phyloP scores from a whole-genome alignment of 768 basidiomycete genomes.

The Tricholoma matsutake region DNA sequence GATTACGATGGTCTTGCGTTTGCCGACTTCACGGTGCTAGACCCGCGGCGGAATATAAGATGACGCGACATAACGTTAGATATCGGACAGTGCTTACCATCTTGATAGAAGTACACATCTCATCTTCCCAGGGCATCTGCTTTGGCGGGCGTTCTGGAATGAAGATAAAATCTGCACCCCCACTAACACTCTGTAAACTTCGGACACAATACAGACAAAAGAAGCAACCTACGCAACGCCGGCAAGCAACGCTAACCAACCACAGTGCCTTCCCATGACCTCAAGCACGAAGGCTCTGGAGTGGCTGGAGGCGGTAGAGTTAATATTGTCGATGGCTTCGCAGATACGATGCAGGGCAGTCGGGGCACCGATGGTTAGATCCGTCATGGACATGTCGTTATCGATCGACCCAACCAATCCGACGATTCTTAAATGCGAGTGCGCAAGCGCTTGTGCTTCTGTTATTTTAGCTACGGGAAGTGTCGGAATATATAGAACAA shows the following conservation, averaged over 20 bases:
- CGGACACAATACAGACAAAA: neutral
- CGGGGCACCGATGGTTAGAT: constrained; percentile 93
- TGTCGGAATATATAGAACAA: neutral
- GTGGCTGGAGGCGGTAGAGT: constrained; percentile 93
- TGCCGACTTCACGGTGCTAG: constrained; percentile 88
- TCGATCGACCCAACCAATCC: constrained; percentile 99
- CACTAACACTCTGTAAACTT: constrained; percentile 35
- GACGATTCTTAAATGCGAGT: constrained; percentile 89
- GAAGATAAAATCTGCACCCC: constrained; percentile 96
- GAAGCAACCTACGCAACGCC: constrained; percentile 68
- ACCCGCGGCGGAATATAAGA: neutral
- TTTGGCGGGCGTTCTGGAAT: constrained; percentile 92
- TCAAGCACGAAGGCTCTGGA: constrained; percentile 97
- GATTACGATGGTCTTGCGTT: constrained; percentile 98
- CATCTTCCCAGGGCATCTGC: constrained; percentile 80
- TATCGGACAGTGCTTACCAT: constrained; percentile 36
- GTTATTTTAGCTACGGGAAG: constrained; percentile 61
- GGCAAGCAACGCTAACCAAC: constrained; percentile 95
- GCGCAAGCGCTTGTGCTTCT: constrained; percentile 61
- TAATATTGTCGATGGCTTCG: constrained; percentile 97
- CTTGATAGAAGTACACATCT: constrained; percentile 86
- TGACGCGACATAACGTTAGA: neutral
- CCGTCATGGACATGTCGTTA: constrained; percentile 98
- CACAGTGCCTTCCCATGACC: constrained; percentile 99
- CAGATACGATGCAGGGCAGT: constrained; percentile 97